Base-by-base conservation (phyloP, 1,284 basidiomycete genomes). In the Ceratobasidium papillatum region DNA sequence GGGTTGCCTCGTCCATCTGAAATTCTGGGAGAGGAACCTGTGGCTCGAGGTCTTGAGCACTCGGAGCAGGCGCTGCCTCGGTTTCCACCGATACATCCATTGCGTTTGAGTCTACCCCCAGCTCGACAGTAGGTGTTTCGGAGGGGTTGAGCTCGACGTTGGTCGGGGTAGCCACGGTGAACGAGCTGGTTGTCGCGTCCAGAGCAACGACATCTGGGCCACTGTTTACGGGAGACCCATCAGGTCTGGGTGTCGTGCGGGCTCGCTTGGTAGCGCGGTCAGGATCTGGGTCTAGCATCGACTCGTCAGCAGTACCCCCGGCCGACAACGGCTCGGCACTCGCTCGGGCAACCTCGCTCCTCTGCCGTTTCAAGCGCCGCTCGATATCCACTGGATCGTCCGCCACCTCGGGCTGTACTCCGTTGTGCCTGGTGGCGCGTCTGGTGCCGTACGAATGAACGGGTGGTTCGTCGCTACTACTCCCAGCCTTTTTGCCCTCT, bases 371-470 rank as follows among this genome's bases (percentile, higher is more conserved):
- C 76, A 92, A 82, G 72, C 87, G 83, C 45, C 93, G 86, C 80
- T 94, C 93, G 2, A 94, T 84, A 78, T 87, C 85, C 43, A 89
- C 85, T 12, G 91, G 90, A 79, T 94, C 92, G 7, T 79, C 77
- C 7, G 90, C 91, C 38, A 91, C 82, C 79, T 95, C 92, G 1
- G 89, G 89, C 76, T 88, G 85, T 74, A 88, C 85, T 0, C 93
- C 94, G 77, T 89, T 92, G 74, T 90, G 86, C 58, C 94, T 86
- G 1, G 90, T 89, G 77, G 90, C 93, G 69, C 91, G 83, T 74
- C 92, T 84, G 1, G 86, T 86, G 17, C 85, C 86, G 11, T 83
- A 82, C 0, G 84, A 82, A 74, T 76, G 69, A 11, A 17, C 49
- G 11, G 75, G 69, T 17, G 65, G 51, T 22, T 80, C 76, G 77